Conservation (phyloP, 192 early-diverging fungal species). For the Lobosporangium transversale region DNA sequence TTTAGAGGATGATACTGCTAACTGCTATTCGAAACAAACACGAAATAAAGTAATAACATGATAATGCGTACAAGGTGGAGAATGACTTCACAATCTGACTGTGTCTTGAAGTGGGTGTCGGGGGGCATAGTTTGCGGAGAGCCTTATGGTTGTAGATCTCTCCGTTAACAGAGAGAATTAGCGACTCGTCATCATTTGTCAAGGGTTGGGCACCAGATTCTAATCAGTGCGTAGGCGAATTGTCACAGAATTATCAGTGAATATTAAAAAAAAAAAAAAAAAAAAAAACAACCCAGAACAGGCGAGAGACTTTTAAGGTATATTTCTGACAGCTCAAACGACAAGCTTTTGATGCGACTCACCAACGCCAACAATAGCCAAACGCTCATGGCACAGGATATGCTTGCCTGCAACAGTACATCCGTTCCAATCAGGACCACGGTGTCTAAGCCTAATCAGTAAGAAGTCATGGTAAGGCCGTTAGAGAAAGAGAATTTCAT, state of each 20-base stretch:
- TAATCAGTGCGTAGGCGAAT: conserved; percentile 36
- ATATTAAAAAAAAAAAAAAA: too few relatives aligned
- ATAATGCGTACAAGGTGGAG: conserved; percentile 79
- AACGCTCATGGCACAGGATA: conserved; percentile 96
- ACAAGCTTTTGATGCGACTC: too few relatives aligned
- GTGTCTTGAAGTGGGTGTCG: conserved; percentile 86
- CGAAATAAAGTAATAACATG: not conserved
- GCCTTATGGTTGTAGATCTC: conserved; percentile 99
- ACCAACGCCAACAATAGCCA: conserved; percentile 98
- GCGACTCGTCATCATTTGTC: conserved; percentile 87
- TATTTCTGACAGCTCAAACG: too few relatives aligned
- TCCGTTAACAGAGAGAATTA: conserved; percentile 95
- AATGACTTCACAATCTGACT: conserved; percentile 98
- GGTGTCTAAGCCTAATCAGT: conserved; percentile 82
- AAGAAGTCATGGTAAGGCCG: not conserved
- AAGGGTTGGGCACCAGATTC: conserved; percentile 96
- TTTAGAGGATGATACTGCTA: too few relatives aligned
- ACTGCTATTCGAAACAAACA: not conserved
- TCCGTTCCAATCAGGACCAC: conserved; percentile 98
- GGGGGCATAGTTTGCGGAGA: conserved; percentile 80
- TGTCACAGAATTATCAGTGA: too few relatives aligned
- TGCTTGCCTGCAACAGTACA: conserved; percentile 82
- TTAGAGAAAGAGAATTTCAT: too few relatives aligned
- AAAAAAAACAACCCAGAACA: too few relatives aligned
- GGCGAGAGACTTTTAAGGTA: too few relatives aligned